These are phyloP conservation scores for Yarrowia galli DNA, from an alignment of 1,139 yeast genomes.

Conservation along the genomic window DNA sequence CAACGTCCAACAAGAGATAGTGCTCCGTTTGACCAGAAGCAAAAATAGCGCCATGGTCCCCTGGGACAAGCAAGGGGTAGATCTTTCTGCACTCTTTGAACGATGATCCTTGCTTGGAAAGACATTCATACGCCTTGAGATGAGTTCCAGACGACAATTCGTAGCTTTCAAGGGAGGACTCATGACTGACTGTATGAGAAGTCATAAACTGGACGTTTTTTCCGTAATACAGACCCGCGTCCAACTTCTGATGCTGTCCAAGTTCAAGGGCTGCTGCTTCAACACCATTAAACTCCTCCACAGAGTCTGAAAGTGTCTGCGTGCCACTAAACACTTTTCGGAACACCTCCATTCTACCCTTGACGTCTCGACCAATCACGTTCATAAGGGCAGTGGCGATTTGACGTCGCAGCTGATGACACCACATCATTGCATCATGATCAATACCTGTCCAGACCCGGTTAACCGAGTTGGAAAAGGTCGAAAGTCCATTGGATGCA, in stretches of 20 bases:
- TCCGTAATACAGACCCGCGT: not conserved
- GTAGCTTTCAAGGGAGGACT: not conserved
- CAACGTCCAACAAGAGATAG: not conserved
- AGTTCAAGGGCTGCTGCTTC: not conserved
- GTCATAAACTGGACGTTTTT: not conserved
- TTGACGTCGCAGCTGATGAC: slow-evolving; percentile 78
- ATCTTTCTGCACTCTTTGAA: slow-evolving; percentile 7
- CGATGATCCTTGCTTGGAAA: not conserved
- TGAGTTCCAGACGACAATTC: not conserved
- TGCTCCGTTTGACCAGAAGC: not conserved
- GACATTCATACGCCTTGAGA: not conserved
- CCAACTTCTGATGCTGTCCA: not conserved
- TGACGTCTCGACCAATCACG: slow-evolving; percentile 61
- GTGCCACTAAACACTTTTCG: slow-evolving; percentile 64
- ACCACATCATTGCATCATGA: slow-evolving; percentile 97
- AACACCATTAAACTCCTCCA: slow-evolving; percentile 1
- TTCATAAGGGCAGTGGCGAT: slow-evolving; percentile 67
- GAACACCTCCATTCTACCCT: slow-evolving; percentile 63
- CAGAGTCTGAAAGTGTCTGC: slow-evolving; percentile 48
- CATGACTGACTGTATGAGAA: not conserved
- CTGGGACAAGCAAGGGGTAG: slow-evolving; percentile 1
- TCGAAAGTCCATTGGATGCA: slow-evolving; percentile 77
- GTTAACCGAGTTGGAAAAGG: slow-evolving; percentile 85
- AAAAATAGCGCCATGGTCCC: not conserved
- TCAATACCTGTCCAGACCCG: slow-evolving; percentile 95